Conservation (phyloP, 192 early-diverging fungal species). For the Backusella luteola region DNA sequence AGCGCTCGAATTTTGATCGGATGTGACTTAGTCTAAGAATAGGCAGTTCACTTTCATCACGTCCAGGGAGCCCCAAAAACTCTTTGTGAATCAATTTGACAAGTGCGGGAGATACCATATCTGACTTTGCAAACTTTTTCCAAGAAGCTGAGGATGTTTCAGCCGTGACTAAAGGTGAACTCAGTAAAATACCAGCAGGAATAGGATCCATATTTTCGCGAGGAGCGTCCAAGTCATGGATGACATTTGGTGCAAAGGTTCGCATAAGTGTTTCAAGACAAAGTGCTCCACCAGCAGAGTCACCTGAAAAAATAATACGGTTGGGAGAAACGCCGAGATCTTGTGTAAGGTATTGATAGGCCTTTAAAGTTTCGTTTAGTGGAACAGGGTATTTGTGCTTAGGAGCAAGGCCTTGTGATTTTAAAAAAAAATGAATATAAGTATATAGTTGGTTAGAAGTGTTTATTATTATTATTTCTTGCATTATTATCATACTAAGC, state of each 20-base stretch:
- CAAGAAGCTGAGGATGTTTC: conserved; percentile 27
- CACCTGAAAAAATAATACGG: conserved; percentile 31
- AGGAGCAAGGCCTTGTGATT: conserved; percentile 22
- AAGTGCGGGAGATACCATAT: conserved; percentile 17
- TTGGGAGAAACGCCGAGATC: conserved; percentile 18
- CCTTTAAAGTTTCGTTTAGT: conserved; percentile 11
- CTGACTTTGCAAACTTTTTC: conserved; percentile 21
- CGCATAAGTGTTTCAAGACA: conserved; percentile 26
- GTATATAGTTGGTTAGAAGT: neutral
- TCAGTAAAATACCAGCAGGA: conserved; percentile 26
- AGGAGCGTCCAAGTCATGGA: neutral
- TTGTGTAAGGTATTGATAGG: conserved; percentile 23
- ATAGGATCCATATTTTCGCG: conserved; percentile 2
- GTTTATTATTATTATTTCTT: neutral
- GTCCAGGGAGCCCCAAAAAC: neutral
- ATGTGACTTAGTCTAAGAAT: conserved; percentile 18
- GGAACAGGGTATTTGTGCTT: conserved; percentile 29
- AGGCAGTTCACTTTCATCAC: neutral
- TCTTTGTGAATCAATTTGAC: conserved; percentile 30
- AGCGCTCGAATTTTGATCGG: conserved; percentile 9
- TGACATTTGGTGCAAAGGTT: conserved; percentile 17
- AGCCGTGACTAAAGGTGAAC: conserved; percentile 27
- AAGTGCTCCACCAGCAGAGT: conserved; percentile 33
- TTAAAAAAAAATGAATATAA: neutral
- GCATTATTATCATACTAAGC: neutral